Evolutionary conservation across 2,329 filamentous ascomycete species (phyloP).

Genomic region (Zopfia rhizophila): DNA sequence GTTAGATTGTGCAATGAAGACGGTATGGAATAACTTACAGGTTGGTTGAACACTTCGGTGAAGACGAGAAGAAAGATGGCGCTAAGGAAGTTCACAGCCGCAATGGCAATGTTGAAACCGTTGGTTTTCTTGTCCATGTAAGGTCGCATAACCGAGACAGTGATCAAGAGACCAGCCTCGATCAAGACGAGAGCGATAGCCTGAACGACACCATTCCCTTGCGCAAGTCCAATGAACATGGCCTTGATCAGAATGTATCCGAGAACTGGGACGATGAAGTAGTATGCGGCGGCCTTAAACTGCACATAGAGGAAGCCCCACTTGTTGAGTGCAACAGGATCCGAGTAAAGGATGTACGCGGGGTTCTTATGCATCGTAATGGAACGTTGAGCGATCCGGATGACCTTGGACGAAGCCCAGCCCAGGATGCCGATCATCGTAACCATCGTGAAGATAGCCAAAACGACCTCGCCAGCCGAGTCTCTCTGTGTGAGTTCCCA

Average conservation of each 20-base stretch:
- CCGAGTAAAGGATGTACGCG: constrained; percentile 95
- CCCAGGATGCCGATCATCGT: constrained; percentile 79
- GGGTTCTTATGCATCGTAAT: constrained; percentile 94
- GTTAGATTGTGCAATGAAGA: constrained; percentile 23
- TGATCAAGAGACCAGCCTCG: constrained; percentile 81
- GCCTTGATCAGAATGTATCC: constrained; percentile 85
- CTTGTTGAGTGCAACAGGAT: constrained; percentile 93
- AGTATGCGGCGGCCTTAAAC: constrained; percentile 95
- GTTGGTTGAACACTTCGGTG: constrained; percentile 85
- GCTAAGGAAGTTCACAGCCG: constrained; percentile 89
- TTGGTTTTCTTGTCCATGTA: constrained; percentile 99
- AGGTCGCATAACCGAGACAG: constrained; percentile 81
- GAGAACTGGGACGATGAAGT: constrained; percentile 86
- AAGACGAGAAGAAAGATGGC: constrained; percentile 90
- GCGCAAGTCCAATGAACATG: constrained; percentile 86
- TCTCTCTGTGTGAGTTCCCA: constrained; percentile 93
- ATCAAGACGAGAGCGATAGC: constrained; percentile 85
- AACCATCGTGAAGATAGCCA: constrained; percentile 89
- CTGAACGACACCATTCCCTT: constrained; percentile 76
- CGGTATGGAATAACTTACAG: constrained; percentile 62
- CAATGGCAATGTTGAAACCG: constrained; percentile 93
- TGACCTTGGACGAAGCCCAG: constrained; percentile 91
- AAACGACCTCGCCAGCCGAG: constrained; percentile 84
- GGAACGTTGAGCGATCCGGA: constrained; percentile 86
- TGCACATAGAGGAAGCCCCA: constrained; percentile 99